Evolutionary conservation across 148 eudicot species (phyloP), one percentile per base, ranked within the genome.

Genomic region (Polygonum maritimum): DNA sequence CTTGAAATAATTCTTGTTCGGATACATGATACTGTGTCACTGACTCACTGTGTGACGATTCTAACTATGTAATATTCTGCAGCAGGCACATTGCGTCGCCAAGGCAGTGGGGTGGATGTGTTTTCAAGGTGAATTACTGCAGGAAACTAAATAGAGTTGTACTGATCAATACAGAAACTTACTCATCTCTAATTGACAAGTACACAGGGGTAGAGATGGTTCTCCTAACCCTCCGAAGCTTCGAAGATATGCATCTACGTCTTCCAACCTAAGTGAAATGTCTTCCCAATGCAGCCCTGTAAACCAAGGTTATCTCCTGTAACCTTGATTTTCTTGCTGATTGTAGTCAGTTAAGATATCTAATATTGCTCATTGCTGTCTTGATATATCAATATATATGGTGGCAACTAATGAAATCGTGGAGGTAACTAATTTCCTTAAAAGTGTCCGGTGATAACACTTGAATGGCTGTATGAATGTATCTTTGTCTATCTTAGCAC

Each of bases 21-120:
- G 31, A 15, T 52, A n/a, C 3, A 7, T n/a, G n/a, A 15, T 15
- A 52, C 60, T 18, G 2, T 54, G 9, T 54, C 22, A 26, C 31
- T 26, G 31, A 26, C 31, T 26, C 31, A 26, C 31, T 54, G 5
- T 54, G 60, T 18, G 16, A 26, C 12, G 31, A 58, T 39, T 76
- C 48, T 74, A 18, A 54, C 60, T 33, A 38, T 40, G 35, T 49
- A 38, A 39, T 54, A 18, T 74, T 15, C 18, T 79, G 75, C 81
- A 89, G 75, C 80, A 89, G 98, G 93, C 65, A 70, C 83, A 44
- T 77, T 94, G 49, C 91, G 92, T 69, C 90, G 98, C 71, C 97
- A 91, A 79, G 80, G 95, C 83, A 94, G 98, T 79, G 95, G 91
- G 72, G 84, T 81, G 19, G 94, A 92, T 73, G 26, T 85, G 73